Conservation (phyloP, 2,329 filamentous ascomycete species). For the Microdochium bolleyi region DNA sequence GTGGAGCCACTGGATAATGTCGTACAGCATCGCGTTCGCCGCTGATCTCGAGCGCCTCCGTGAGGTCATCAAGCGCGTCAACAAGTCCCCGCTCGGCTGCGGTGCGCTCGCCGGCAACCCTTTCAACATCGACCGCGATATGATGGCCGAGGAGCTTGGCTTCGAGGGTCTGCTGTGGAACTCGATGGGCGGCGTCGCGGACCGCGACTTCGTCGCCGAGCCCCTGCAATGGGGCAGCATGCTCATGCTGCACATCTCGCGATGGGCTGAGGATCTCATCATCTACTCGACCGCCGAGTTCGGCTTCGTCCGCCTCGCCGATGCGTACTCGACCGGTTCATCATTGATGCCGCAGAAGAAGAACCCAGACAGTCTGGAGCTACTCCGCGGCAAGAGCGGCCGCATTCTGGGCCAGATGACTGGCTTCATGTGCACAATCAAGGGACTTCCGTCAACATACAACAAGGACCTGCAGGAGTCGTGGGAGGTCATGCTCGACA, state of each 20-base stretch:
- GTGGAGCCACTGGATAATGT: conserved; percentile 69
- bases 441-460: conserved; percentile 72
- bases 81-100: conserved; percentile 55
- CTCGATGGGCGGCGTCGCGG: conserved; percentile 61
- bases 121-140: conserved; percentile 64
- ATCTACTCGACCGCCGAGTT: conserved; percentile 72
- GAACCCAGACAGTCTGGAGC: conserved; percentile 65
- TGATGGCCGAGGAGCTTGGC: conserved; percentile 65
- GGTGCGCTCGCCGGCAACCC: conserved; percentile 70
- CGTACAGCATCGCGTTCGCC: conserved; percentile 58
- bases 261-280: conserved; percentile 68
- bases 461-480: conserved; percentile 92
- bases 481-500: conserved; percentile 78
- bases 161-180: conserved; percentile 63
- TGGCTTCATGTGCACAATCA: conserved; percentile 65
- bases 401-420: conserved; percentile 46
- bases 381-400: conserved; percentile 69
- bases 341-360: conserved; percentile 81
- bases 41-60: conserved; percentile 62
- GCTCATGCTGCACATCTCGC: conserved; percentile 63
- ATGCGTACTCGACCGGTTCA: conserved; percentile 72
- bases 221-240: conserved; percentile 63
- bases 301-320: conserved; percentile 65
- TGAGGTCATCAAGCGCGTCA: conserved; percentile 58
- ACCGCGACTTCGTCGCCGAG: conserved; percentile 68